Percentiles rank a stretch among this genome's conserved stretches.
Evolutionary conservation across 2,329 filamentous ascomycete genomes (phyloP).

Genomic region (Neonectria sp.): DNA sequence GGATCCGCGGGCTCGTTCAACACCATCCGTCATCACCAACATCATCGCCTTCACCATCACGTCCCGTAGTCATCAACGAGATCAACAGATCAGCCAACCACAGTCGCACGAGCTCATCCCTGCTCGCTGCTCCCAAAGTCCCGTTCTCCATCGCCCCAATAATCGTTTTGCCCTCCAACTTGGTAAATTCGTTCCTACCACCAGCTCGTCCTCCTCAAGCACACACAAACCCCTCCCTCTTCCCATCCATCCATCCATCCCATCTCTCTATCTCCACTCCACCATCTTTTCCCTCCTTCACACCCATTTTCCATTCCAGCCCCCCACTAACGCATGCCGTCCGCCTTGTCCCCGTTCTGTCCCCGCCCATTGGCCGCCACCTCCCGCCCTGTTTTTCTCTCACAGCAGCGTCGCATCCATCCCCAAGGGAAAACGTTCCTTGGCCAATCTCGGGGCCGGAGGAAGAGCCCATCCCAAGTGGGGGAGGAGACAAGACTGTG

Average conservation of each 20-base stretch:
- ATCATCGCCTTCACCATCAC: constrained; percentile 25
- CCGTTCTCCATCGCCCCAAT: background rate
- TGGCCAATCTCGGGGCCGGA: constrained; percentile 30
- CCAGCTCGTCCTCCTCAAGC: constrained; percentile 29
- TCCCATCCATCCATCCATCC: background rate
- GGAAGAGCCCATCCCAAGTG: background rate
- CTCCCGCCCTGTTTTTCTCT: constrained; percentile 28
- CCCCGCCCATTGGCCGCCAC: constrained; percentile 41
- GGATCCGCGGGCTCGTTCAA: background rate
- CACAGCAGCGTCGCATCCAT: constrained; percentile 30
- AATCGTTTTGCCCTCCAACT: background rate
- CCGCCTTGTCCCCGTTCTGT: constrained; percentile 39
- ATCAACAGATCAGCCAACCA: background rate
- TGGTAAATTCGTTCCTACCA: background rate
- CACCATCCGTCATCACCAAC: constrained; percentile 2
- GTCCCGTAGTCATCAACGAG: background rate
- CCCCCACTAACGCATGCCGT: constrained; percentile 44
- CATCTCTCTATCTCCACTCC: constrained; percentile 22
- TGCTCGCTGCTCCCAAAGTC: background rate
- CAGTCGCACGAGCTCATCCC: background rate
- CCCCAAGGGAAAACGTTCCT: background rate
- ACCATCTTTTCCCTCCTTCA: constrained; percentile 32
- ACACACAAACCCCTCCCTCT: constrained; percentile 13
- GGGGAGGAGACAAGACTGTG: constrained; percentile 18
- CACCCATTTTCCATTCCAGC: constrained; percentile 24